Evolutionary conservation across 768 basidiomycete species (phyloP).

Genomic region (Pilatotrama ljubarskyi): DNA sequence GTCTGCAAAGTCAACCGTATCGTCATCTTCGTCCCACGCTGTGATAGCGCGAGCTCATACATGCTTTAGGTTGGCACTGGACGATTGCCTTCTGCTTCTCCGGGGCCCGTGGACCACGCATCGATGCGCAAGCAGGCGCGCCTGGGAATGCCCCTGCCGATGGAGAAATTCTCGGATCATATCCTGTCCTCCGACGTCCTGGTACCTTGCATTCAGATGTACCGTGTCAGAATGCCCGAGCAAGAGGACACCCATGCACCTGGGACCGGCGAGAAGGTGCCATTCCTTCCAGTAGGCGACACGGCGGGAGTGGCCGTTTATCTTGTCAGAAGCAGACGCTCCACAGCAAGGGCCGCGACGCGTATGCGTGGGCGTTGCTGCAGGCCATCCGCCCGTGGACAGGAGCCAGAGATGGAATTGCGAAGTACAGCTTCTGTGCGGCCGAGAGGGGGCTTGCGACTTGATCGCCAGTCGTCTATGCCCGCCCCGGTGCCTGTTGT

Average conservation of each 20-base stretch:
- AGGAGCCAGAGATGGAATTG: conserved; percentile 8
- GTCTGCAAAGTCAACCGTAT: neutral
- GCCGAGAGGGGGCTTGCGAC: neutral
- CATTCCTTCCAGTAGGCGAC: neutral
- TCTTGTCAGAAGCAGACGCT: conserved; percentile 13
- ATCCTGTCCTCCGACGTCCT: neutral
- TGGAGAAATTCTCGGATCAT: conserved; percentile 15
- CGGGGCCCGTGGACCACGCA: neutral
- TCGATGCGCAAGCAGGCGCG: neutral
- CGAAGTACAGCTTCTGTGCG: neutral
- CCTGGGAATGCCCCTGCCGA: conserved; percentile 2
- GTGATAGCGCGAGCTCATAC: neutral
- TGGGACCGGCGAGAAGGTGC: conserved; percentile 8
- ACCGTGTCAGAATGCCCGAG: neutral
- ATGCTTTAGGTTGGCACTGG: neutral
- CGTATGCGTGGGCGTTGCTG: neutral
- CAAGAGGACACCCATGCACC: neutral
- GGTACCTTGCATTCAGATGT: conserved; percentile 5
- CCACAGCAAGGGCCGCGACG: conserved; percentile 5
- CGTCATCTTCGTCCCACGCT: conserved; percentile 12
- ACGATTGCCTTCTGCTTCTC: conserved; percentile 5
- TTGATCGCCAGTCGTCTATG: conserved; percentile 6
- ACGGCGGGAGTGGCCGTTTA: neutral
- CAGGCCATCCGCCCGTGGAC: neutral
- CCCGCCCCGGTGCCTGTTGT: conserved; percentile 7